Evolutionary conservation across 139 green algal genomes (phyloP).

Genomic region (Ulvella scutata): DNA sequence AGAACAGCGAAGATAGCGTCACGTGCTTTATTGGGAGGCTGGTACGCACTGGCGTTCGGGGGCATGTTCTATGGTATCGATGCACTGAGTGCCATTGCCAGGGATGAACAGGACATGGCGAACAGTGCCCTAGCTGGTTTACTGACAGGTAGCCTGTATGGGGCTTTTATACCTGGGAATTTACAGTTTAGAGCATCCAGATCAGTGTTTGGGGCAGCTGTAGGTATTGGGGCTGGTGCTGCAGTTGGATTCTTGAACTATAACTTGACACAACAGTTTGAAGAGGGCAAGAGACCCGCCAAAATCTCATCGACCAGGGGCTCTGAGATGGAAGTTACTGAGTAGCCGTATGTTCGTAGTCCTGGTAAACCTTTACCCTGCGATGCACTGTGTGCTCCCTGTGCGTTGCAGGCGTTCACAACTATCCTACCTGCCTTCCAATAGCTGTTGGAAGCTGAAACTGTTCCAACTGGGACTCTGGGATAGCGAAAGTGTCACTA

Average conservation of each 20-base stretch:
- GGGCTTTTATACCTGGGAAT: not conserved
- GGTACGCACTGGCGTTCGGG: not conserved
- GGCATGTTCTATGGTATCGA: slow-evolving; percentile 1
- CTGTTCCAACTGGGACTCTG: no score
- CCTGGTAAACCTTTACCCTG: no score
- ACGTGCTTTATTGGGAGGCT: not conserved
- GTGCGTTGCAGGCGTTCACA: no score
- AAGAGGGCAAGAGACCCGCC: no score
- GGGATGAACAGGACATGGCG: not conserved
- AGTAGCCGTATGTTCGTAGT: no score
- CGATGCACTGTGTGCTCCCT: no score
- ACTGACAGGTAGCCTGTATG: not conserved
- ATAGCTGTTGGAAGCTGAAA: no score
- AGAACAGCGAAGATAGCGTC: not conserved
- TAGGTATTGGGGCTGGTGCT: not conserved
- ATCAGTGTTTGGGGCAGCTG: not conserved
- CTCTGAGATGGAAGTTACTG: no score
- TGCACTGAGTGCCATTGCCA: not conserved
- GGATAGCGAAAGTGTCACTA: no score
- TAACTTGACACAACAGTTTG: not conserved
- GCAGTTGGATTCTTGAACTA: not conserved
- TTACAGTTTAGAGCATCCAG: not conserved
- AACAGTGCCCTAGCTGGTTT: not conserved
- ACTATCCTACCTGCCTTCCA: no score
- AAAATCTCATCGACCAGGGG: no score